Percentiles rank a stretch among this genome's conserved stretches.
These are phyloP conservation scores for Penicillium antarcticum DNA, from an alignment of 495 filamentous ascomycete genomes.

Conservation along the genomic window DNA sequence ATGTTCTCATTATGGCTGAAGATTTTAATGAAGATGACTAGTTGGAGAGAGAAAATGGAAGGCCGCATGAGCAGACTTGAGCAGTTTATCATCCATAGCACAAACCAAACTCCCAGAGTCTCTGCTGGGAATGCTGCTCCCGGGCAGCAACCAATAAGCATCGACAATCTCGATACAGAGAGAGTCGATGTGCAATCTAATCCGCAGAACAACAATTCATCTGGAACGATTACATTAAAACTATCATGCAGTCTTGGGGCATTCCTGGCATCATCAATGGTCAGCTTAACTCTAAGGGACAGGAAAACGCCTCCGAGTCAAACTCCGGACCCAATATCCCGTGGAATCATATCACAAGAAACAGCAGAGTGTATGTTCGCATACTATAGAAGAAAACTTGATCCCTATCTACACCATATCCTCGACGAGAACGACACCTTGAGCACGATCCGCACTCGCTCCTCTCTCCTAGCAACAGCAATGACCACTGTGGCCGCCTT, in stretches of 20 bases:
- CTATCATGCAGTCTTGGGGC: slow-evolving; percentile 3
- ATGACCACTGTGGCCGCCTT: slow-evolving; percentile 7
- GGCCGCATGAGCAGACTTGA: slow-evolving; percentile 1
- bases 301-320: neutral
- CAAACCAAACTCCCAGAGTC: neutral
- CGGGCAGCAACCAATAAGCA: too few relatives aligned
- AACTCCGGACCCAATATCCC: neutral
- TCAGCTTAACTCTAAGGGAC: neutral
- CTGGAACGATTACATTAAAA: neutral
- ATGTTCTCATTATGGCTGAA: too few relatives aligned
- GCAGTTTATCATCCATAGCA: neutral
- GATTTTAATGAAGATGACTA: neutral
- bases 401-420: neutral
- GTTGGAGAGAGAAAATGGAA: slow-evolving; percentile 10
- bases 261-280: slow-evolving; percentile 6
- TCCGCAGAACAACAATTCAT: neutral
- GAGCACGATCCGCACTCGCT: neutral
- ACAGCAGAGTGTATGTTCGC: neutral
- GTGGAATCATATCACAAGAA: neutral
- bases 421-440: neutral
- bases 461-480: slow-evolving; percentile 3
- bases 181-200: too few relatives aligned
- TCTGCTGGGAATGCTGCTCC: neutral
- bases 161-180: too few relatives aligned
- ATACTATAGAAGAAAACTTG: neutral